Conservation (phyloP, 1,139 yeast genomes). For the Hemisphaericaspora xylofermentans region DNA sequence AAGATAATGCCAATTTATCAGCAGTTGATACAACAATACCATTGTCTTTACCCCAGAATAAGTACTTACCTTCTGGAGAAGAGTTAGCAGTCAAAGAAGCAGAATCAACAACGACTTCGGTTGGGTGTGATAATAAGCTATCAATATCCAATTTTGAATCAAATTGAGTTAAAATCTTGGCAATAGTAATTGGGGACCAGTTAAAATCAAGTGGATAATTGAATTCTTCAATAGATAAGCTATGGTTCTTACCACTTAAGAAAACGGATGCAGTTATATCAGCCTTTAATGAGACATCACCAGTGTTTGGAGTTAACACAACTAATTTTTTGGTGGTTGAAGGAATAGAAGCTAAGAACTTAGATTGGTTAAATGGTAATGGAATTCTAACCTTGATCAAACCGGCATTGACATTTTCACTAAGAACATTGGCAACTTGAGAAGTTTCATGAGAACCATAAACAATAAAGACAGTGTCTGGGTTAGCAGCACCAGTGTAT, state of each 20-base stretch:
- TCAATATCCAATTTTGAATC: slow-evolving; percentile 34
- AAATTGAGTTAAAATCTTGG: slow-evolving; percentile 48
- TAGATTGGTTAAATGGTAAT: slow-evolving; percentile 65
- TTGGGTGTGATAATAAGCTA: slow-evolving; percentile 12
- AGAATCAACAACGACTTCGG: slow-evolving; percentile 6
- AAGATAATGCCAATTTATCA: slow-evolving; percentile 65
- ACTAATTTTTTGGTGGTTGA: slow-evolving; percentile 56
- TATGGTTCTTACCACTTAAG: slow-evolving; percentile 45
- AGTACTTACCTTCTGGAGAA: slow-evolving; percentile 49
- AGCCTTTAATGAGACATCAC: slow-evolving; percentile 49
- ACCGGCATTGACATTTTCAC: slow-evolving; percentile 46
- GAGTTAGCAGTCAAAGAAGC: slow-evolving; percentile 38
- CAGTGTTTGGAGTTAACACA: slow-evolving; percentile 46
- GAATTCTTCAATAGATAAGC: slow-evolving; percentile 49
- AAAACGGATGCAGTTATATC: slow-evolving; percentile 77
- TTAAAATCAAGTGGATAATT: slow-evolving; percentile 50
- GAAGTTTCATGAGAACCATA: slow-evolving; percentile 72
- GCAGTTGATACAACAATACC: slow-evolving; percentile 56
- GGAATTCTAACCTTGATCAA: slow-evolving; percentile 75
- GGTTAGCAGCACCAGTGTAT: slow-evolving; percentile 59
- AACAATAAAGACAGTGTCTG: slow-evolving; percentile 72
- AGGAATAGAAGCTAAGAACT: slow-evolving; percentile 63
- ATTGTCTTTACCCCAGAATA: slow-evolving; percentile 71
- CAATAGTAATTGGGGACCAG: slow-evolving; percentile 59
- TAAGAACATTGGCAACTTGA: slow-evolving; percentile 48